Evolutionary conservation across 1,139 yeast genomes (phyloP).

Genomic region (Meyerozyma sp.): DNA sequence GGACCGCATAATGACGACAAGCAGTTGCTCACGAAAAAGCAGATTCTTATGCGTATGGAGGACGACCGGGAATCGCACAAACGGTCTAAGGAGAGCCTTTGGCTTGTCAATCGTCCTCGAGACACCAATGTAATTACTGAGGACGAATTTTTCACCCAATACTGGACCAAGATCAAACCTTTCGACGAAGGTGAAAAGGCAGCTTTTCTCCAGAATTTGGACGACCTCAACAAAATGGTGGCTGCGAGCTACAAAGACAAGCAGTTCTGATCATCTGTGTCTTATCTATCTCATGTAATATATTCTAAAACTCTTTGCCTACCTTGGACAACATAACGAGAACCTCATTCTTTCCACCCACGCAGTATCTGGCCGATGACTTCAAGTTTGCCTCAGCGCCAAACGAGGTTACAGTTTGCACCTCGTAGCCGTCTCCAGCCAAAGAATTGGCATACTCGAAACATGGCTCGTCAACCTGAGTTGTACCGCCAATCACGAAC

Average conservation of each 20-base stretch:
- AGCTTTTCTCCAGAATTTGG: slow-evolving; percentile 39
- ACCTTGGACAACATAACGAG: slow-evolving; percentile 42
- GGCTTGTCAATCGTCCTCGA: slow-evolving; percentile 58
- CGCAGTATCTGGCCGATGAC: slow-evolving; percentile 63
- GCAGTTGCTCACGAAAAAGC: slow-evolving; percentile 38
- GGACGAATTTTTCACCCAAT: slow-evolving; percentile 53
- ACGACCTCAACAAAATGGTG: slow-evolving; percentile 50
- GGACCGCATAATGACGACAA: slow-evolving; percentile 19
- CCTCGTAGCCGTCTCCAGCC: slow-evolving; percentile 29
- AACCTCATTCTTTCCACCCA: slow-evolving; percentile 75
- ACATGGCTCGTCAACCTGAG: slow-evolving; percentile 65
- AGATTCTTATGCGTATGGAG: slow-evolving; percentile 72
- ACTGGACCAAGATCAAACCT: slow-evolving; percentile 49
- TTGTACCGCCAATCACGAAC: slow-evolving; percentile 64
- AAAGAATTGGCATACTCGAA: slow-evolving; percentile 55
- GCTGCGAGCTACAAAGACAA: slow-evolving; percentile 40
- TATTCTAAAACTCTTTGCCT: slow-evolving; percentile 3
- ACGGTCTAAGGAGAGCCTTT: slow-evolving; percentile 65
- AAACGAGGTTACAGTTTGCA: slow-evolving; percentile 59
- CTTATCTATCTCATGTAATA: not conserved
- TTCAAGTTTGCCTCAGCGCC: slow-evolving; percentile 31
- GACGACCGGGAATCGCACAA: slow-evolving; percentile 84
- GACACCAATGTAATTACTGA: slow-evolving; percentile 33
- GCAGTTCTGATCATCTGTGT: slow-evolving; percentile 18
- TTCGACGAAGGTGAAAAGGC: slow-evolving; percentile 43